phyloP scores from a whole-genome alignment of 2,329 filamentous ascomycete species.

The Aspergillus sp. region DNA sequence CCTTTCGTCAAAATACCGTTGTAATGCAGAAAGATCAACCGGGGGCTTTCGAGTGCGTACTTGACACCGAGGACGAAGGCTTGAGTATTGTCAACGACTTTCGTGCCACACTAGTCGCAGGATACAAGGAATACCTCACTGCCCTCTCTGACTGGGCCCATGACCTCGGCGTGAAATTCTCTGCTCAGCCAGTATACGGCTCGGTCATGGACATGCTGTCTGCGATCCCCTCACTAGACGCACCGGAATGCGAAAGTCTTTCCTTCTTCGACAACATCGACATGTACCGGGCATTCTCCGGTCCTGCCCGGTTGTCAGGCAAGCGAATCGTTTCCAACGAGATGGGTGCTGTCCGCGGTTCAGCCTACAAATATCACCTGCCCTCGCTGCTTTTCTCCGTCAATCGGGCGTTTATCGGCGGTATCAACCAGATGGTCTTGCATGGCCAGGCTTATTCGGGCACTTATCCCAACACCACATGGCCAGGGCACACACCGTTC shows the following conservation, averaged over 20 bases:
- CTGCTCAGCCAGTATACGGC: slow-evolving; percentile 48
- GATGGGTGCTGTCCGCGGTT: slow-evolving; percentile 33
- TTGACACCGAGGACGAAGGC: slow-evolving; percentile 24
- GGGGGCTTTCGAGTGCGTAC: slow-evolving; percentile 19
- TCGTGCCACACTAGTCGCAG: slow-evolving; percentile 25
- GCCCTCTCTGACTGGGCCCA: slow-evolving; percentile 35
- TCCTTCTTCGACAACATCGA: slow-evolving; percentile 45
- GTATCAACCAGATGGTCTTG: slow-evolving; percentile 51
- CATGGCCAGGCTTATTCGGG: slow-evolving; percentile 51
- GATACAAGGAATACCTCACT: slow-evolving; percentile 39
- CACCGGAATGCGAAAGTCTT: slow-evolving; percentile 49
- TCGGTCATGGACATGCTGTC: slow-evolving; percentile 50
- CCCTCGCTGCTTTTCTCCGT: slow-evolving; percentile 39
- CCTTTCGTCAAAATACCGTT: slow-evolving; percentile 32
- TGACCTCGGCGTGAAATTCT: slow-evolving; percentile 40
- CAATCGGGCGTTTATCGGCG: slow-evolving; percentile 46
- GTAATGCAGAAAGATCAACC: slow-evolving; percentile 13
- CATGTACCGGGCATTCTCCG: slow-evolving; percentile 46
- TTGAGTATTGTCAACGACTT: slow-evolving; percentile 30
- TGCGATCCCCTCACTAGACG: slow-evolving; percentile 43
- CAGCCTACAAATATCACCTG: slow-evolving; percentile 31
- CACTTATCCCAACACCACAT: slow-evolving; percentile 53
- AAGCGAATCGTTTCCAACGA: slow-evolving; percentile 49
- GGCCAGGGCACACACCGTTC: slow-evolving; percentile 55
- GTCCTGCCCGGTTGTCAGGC: slow-evolving; percentile 45